Conservation (phyloP, 306 rosid genomes). For the Rosa persica region DNA sequence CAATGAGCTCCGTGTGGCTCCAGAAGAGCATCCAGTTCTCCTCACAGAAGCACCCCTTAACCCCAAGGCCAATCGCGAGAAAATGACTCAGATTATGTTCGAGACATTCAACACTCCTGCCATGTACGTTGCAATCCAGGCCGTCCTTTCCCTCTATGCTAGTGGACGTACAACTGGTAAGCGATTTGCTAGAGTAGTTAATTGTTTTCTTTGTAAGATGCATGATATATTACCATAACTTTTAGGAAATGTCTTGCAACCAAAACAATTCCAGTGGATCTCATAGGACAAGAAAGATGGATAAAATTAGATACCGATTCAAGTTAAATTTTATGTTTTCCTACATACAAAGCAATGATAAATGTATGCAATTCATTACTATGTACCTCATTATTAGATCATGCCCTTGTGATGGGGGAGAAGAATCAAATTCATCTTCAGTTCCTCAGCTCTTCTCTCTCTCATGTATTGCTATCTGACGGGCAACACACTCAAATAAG, state of each 20-base stretch:
- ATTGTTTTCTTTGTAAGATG: background rate
- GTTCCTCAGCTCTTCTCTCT: background rate
- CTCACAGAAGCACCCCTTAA: constrained; percentile 97
- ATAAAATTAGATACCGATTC: too few species aligned
- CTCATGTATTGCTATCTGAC: constrained; percentile 5
- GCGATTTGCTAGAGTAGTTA: constrained; percentile 13
- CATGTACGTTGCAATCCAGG: constrained; percentile 95
- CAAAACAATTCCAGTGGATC: background rate
- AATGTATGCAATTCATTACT: background rate
- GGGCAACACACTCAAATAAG: background rate
- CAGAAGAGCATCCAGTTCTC: constrained; percentile 96
- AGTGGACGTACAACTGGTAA: constrained; percentile 98
- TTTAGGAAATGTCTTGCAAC: background rate
- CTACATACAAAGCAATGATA: background rate
- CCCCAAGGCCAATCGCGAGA: constrained; percentile 96
- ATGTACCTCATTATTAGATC: background rate
- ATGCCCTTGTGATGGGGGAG: background rate
- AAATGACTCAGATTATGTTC: constrained; percentile 96
- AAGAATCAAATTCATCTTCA: constrained; percentile 2
- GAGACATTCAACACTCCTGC: constrained; percentile 97
- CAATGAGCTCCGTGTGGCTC: constrained; percentile 92
- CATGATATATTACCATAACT: background rate
- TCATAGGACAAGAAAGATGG: background rate
- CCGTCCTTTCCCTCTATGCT: constrained; percentile 95
- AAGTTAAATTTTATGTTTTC: background rate